Conservation (phyloP, 148 eudicot genomes). For the Diospyros lotus region DNA sequence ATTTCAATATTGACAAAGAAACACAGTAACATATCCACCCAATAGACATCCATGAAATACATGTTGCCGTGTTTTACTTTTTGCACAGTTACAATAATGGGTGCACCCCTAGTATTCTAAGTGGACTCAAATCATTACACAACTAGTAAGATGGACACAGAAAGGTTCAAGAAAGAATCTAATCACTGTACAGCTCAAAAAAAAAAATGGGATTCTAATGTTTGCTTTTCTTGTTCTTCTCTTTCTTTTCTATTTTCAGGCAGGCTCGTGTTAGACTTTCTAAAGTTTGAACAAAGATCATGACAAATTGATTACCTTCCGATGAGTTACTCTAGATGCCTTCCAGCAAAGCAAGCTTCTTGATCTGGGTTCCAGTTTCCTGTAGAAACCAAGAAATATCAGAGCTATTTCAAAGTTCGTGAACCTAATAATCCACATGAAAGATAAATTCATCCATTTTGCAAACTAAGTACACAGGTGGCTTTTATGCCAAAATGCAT, state of each 20-base stretch:
- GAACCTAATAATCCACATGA: neutral
- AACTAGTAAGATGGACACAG: too few species aligned
- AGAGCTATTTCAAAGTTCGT: neutral
- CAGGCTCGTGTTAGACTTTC: neutral
- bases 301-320: slow-evolving; percentile 51
- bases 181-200: neutral
- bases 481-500: neutral
- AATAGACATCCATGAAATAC: too few species aligned
- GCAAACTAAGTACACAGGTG: slow-evolving; percentile 4
- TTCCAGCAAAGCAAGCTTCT: slow-evolving; percentile 93
- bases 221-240: too few species aligned
- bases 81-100: too few species aligned
- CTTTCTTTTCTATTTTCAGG: too few species aligned
- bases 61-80: too few species aligned
- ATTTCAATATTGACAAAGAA: too few species aligned
- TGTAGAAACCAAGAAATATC: slow-evolving; percentile 26
- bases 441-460: neutral
- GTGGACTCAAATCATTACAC: neutral
- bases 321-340: slow-evolving; percentile 50
- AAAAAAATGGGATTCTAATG: neutral
- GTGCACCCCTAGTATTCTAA: neutral
- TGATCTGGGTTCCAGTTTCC: slow-evolving; percentile 88
- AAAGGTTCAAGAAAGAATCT: neutral
- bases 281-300: slow-evolving; percentile 2
- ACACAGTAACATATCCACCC: too few species aligned